Evolutionary conservation across 768 basidiomycete genomes (phyloP).

Genomic region (Boletus rubroflammeus): DNA sequence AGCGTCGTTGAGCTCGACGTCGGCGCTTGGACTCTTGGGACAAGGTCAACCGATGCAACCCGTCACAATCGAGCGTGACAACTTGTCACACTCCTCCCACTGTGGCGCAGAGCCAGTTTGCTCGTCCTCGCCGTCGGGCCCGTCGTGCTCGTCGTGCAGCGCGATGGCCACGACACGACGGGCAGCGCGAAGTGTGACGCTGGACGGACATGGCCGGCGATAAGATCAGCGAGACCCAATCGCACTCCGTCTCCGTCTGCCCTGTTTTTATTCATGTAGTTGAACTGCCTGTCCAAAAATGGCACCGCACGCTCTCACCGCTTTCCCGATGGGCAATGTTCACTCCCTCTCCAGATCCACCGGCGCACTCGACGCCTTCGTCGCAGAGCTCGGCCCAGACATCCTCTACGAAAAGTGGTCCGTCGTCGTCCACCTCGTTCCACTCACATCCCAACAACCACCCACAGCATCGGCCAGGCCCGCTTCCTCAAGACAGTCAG

Average conservation of each 20-base stretch:
- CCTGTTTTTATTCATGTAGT: conserved; percentile 1
- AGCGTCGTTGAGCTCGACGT: background rate
- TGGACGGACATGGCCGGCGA: background rate
- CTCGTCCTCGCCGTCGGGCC: background rate
- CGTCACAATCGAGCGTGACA: conserved; percentile 28
- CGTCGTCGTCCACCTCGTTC: conserved; percentile 7
- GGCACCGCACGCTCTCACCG: conserved; percentile 1
- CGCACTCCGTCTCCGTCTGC: background rate
- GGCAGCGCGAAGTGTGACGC: background rate
- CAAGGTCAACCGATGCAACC: conserved; percentile 13
- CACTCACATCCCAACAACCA: background rate
- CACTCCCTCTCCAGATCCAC: conserved; percentile 69
- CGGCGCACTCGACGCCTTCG: conserved; percentile 85
- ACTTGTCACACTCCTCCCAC: conserved; percentile 20
- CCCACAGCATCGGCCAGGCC: conserved; percentile 28
- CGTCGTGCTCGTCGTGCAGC: background rate
- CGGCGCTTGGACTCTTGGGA: conserved; percentile 1
- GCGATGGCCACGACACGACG: background rate
- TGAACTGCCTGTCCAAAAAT: background rate
- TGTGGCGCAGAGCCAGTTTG: conserved; percentile 13
- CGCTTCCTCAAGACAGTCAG: conserved; percentile 74
- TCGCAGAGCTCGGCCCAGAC: conserved; percentile 83
- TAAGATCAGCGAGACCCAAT: background rate
- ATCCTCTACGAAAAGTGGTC: conserved; percentile 92
- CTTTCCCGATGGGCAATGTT: conserved; percentile 64